These are phyloP conservation scores for Saccharomyces paradoxus DNA, from an alignment of 805 yeast species.

Conservation along the genomic window DNA sequence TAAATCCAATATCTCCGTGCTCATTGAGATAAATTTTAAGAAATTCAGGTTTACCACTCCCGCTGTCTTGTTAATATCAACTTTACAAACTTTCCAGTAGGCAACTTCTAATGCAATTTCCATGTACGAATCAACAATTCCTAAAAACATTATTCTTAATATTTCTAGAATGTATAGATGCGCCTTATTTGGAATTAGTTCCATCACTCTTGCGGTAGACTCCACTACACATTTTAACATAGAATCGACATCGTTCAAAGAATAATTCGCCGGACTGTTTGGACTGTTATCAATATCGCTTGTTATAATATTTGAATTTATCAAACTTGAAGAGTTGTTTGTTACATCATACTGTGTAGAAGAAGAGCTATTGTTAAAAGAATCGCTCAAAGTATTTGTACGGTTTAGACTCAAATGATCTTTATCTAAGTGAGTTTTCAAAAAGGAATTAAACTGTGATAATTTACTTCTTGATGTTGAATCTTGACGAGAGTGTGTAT, in stretches of 20 bases:
- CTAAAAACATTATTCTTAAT: constrained; percentile 56
- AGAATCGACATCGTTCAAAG: constrained; percentile 46
- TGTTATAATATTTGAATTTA: neutral
- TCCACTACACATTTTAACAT: constrained; percentile 68
- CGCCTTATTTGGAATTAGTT: constrained; percentile 55
- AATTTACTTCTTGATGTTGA: constrained; percentile 32
- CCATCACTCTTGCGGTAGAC: constrained; percentile 67
- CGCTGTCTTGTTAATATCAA: constrained; percentile 24
- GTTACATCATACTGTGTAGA: neutral
- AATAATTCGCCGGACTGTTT: constrained; percentile 11
- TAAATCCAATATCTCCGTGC: constrained; percentile 54
- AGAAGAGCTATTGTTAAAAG: neutral
- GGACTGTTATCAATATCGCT: neutral
- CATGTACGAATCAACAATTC: constrained; percentile 65
- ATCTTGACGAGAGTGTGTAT: neutral
- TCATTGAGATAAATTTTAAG: constrained; percentile 41
- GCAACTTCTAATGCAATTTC: constrained; percentile 69
- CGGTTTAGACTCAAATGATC: constrained; percentile 31
- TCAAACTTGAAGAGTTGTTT: neutral
- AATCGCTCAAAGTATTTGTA: constrained; percentile 5
- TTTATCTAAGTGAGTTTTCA: constrained; percentile 45
- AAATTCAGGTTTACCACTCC: constrained; percentile 37
- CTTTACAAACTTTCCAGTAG: constrained; percentile 39
- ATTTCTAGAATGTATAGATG: constrained; percentile 58
- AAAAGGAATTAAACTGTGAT: constrained; percentile 47